A percentile compares a stretch with the other conserved stretches of the same genome.
These are phyloP conservation scores for Syzygium jambos DNA, from an alignment of 345 rosid genomes.

Conservation along the genomic window DNA sequence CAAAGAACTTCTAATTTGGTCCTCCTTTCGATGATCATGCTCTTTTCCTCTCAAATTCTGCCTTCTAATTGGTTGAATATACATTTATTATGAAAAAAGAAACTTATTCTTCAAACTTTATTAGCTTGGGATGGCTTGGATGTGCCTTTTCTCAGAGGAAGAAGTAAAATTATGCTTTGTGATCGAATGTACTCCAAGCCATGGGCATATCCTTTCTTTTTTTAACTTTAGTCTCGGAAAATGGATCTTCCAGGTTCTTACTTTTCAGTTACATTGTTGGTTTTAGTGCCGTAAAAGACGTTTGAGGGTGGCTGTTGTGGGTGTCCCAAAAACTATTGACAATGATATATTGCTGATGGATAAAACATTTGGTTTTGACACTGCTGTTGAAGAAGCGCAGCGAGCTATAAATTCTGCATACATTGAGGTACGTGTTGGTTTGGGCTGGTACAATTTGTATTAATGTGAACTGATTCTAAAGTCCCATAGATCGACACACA, in stretches of 20 bases:
- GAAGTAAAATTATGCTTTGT: not conserved
- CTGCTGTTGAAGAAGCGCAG: constrained; percentile 98
- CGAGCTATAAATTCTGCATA: constrained; percentile 97
- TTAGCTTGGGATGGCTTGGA: not conserved
- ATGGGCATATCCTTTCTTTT: not conserved
- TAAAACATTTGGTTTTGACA: constrained; percentile 95
- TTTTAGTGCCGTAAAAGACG: constrained; percentile 71
- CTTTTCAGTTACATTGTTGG: not conserved
- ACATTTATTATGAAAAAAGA: not conserved
- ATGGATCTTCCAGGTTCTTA: not conserved
- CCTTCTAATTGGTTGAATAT: not conserved
- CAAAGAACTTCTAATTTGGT: not conserved
- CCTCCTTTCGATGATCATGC: not conserved
- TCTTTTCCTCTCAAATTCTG: not conserved
- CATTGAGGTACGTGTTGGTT: constrained; percentile 61
- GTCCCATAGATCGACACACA: not conserved
- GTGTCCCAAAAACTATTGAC: constrained; percentile 97
- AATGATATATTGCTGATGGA: constrained; percentile 95
- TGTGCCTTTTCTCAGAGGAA: not conserved
- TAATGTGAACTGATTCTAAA: not conserved
- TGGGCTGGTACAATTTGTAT: not conserved
- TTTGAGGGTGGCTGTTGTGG: constrained; percentile 81
- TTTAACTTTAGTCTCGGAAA: not conserved
- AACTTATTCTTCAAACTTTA: not conserved
- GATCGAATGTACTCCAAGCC: not conserved